Evolutionary conservation across 345 rosid species (phyloP), one percentile per base, ranked within the genome.

Genomic region (Boechera retrofracta): DNA sequence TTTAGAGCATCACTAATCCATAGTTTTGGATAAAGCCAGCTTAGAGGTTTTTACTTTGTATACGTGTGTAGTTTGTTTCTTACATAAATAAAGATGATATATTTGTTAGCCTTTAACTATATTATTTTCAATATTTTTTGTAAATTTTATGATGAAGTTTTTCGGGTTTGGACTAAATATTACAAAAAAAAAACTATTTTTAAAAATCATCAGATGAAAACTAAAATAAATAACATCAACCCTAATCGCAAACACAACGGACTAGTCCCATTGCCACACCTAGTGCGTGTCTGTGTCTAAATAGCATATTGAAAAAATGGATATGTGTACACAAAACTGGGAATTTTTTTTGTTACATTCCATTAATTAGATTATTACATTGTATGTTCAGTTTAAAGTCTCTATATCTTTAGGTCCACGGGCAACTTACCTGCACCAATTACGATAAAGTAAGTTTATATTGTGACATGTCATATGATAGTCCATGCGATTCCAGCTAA

Each of bases 1-100:
- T 28, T 45, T 26, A n/a, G 52, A 39, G 9, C 28, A 42, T 73
- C 71, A 53, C 36, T 56, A 35, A 44, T 55, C 47, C 42, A 45
- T 45, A 35, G 72, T 66, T 75, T 75, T 26, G 21, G 32, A 65
- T 35, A 44, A 42, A 11, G 16, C 60, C 56, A 6, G 35, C 12
- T 42, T 12, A 29, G 3, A 32, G 45, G 32, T 35, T 12, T 67
- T 18, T 47, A 32, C 54, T 71, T 45, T 21, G 12, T 6, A 32
- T 21, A n/a, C 2, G 53, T 11, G 16, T 69, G 18, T n/a, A 28
- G 24, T 15, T 67, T 54, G 26, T 56, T 24, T 21, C 35, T 6
- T 51, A n/a, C 31, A 12, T 4, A 51, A 12, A 63, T 42, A 29
- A 7, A 28, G 2, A 28, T 62, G 5, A 18, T 51, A 29, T 36